Evolutionary conservation across 805 yeast species (phyloP).

Genomic region (Zygotorulaspora danielsina): DNA sequence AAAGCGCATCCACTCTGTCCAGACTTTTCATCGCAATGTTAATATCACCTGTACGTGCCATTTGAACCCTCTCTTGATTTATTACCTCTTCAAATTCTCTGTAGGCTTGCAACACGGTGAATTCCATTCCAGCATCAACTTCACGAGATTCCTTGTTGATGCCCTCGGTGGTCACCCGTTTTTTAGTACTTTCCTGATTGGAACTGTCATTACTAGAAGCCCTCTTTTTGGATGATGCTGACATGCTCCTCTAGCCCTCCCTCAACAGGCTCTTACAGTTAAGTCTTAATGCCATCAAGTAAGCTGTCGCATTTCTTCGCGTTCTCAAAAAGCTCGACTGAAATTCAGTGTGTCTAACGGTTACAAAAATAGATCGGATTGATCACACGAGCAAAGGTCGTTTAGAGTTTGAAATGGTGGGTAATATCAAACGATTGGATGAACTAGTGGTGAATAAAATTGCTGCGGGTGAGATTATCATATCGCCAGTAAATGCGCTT

Average conservation of each 20-base stretch:
- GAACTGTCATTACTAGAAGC: conserved; percentile 5
- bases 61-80: conserved; percentile 43
- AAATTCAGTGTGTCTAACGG: too few relatives aligned
- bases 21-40: conserved; percentile 44
- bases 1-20: conserved; percentile 44
- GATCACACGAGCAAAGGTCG: too few relatives aligned
- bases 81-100: conserved; percentile 32
- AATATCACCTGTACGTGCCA: conserved; percentile 57
- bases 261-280: too few relatives aligned
- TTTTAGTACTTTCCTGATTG: not conserved
- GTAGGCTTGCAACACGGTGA: conserved; percentile 33
- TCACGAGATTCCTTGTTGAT: not conserved
- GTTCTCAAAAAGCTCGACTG: too few relatives aligned
- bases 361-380: too few relatives aligned
- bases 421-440: conserved; percentile 47
- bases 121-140: conserved; percentile 21
- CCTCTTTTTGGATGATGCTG: conserved; percentile 4
- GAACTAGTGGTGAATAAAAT: conserved; percentile 76
- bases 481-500: conserved; percentile 90
- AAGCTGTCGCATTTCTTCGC: too few relatives aligned
- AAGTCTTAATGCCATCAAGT: too few relatives aligned
- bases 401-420: too few relatives aligned
- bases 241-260: not conserved
- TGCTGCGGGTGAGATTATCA: conserved; percentile 96
- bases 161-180: conserved; percentile 1